These are phyloP conservation scores for Pulveroboletus sp. DNA, from an alignment of 768 basidiomycete genomes.

Conservation along the genomic window DNA sequence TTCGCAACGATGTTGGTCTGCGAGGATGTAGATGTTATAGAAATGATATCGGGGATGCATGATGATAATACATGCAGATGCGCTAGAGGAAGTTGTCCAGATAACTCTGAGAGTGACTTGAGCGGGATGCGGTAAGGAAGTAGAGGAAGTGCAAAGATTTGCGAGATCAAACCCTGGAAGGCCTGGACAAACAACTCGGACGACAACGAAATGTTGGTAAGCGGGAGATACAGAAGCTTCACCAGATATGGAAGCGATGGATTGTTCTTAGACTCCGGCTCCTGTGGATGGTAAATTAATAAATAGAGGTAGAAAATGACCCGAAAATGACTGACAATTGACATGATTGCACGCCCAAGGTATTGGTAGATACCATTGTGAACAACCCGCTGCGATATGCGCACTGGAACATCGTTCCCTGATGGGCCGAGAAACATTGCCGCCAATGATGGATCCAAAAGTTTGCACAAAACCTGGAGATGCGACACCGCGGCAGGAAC, in stretches of 20 bases:
- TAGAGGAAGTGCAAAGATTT: constrained; percentile 70
- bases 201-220: constrained; percentile 30
- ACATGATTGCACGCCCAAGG: constrained; percentile 16
- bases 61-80: constrained; percentile 34
- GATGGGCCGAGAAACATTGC: constrained; percentile 22
- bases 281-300: constrained; percentile 36
- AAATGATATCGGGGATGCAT: constrained; percentile 29
- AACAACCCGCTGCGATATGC: constrained; percentile 46
- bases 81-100: constrained; percentile 59
- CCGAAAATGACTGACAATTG: constrained; percentile 45
- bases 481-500: constrained; percentile 45
- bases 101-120: constrained; percentile 58
- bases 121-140: constrained; percentile 75
- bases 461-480: constrained; percentile 47
- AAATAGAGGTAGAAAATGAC: background rate
- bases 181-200: constrained; percentile 26
- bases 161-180: constrained; percentile 43
- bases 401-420: constrained; percentile 30
- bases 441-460: constrained; percentile 35
- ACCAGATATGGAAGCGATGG: constrained; percentile 28
- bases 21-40: constrained; percentile 28
- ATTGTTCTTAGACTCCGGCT: constrained; percentile 50
- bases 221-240: constrained; percentile 25
- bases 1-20: constrained; percentile 70
- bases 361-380: constrained; percentile 42